phyloP scores from a whole-genome alignment of 139 green algal genomes.

The Nannochloris sp. region DNA sequence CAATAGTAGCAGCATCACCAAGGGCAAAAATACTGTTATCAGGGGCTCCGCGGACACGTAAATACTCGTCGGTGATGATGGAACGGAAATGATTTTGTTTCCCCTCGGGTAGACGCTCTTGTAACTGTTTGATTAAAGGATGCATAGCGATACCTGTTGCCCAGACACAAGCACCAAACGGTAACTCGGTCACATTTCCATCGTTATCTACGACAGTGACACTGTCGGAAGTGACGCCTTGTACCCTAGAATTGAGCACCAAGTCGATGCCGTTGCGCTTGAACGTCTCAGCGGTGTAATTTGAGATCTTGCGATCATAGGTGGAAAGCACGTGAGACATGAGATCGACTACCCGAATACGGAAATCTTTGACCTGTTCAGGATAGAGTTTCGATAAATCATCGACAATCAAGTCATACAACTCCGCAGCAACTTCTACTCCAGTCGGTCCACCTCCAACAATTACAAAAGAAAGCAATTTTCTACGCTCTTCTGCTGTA shows the following conservation, averaged over 20 bases:
- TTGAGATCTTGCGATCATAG: slow-evolving; percentile 80
- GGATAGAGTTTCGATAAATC: slow-evolving; percentile 61
- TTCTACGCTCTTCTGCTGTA: slow-evolving; percentile 47
- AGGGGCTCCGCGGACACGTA: slow-evolving; percentile 67
- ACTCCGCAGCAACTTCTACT: slow-evolving; percentile 86
- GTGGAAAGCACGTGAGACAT: slow-evolving; percentile 85
- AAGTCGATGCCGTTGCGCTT: slow-evolving; percentile 49
- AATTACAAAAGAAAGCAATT: slow-evolving; percentile 85
- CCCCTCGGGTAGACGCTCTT: slow-evolving; percentile 50
- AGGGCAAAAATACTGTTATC: slow-evolving; percentile 77
- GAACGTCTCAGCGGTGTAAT: slow-evolving; percentile 59
- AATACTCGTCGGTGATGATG: slow-evolving; percentile 73
- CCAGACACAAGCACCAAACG: slow-evolving; percentile 87
- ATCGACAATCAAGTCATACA: slow-evolving; percentile 79
- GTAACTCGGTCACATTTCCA: slow-evolving; percentile 37
- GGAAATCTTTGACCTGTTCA: slow-evolving; percentile 41
- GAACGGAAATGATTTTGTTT: slow-evolving; percentile 77
- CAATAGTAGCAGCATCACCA: slow-evolving; percentile 82
- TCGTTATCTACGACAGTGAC: slow-evolving; percentile 53
- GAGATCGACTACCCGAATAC: slow-evolving; percentile 75
- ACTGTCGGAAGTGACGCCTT: slow-evolving; percentile 32
- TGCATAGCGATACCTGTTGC: slow-evolving; percentile 84
- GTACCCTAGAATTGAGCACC: slow-evolving; percentile 72
- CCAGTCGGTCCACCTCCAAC: slow-evolving; percentile 84
- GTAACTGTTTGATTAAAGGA: slow-evolving; percentile 76